These are phyloP conservation scores for Oehlia diaphana DNA, from an alignment of 192 early-diverging fungal genomes.

Conservation along the genomic window DNA sequence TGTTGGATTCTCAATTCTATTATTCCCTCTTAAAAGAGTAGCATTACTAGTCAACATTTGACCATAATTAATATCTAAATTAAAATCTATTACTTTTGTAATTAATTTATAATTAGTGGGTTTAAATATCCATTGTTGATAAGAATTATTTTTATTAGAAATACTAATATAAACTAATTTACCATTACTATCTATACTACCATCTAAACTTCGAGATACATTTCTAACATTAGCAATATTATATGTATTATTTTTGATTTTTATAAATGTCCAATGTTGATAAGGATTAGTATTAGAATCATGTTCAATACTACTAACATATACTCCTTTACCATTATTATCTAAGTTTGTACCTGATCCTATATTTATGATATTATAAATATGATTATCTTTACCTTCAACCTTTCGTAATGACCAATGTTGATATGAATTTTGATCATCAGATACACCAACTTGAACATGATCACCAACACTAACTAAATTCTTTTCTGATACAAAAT, in stretches of 20 bases:
- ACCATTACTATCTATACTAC: neutral
- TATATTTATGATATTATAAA: neutral
- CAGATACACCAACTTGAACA: neutral
- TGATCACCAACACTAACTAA: neutral
- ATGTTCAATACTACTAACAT: neutral
- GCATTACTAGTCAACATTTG: too few species aligned
- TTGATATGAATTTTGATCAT: neutral
- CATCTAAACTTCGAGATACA: neutral
- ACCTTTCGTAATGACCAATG: neutral
- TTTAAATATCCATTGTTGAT: too few species aligned
- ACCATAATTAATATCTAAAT: too few species aligned
- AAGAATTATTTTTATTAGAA: too few species aligned
- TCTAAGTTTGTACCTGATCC: neutral
- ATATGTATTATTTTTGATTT: neutral
- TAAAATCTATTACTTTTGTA: too few species aligned
- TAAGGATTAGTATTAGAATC: neutral
- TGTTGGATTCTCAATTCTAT: too few species aligned
- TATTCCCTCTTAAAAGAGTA: too few species aligned
- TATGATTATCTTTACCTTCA: neutral
- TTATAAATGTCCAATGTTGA: neutral
- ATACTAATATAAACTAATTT: neutral
- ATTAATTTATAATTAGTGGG: too few species aligned
- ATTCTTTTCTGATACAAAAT: neutral
- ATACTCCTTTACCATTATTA: neutral
- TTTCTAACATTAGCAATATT: neutral